Evolutionary conservation across 1,139 yeast genomes (phyloP), one percentile per base, ranked within the genome.

Genomic region (Kodamaea sp.): DNA sequence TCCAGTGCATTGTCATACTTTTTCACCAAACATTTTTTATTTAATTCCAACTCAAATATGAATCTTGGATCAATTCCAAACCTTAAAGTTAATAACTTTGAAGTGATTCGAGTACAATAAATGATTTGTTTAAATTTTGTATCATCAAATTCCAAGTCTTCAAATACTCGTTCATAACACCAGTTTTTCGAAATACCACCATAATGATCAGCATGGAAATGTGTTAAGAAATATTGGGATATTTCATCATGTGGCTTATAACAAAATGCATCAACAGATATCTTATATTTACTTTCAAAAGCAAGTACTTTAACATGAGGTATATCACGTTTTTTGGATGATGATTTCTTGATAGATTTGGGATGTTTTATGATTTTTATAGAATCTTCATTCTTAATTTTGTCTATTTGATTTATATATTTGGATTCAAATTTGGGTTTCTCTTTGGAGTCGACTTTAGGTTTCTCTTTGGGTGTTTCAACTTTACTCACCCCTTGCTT

Each of bases 181-280:
- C 97, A 92, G 29, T 74, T 70, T 51, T 84, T 84, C 3, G 81
- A 66, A 15, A 92, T 63, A 0, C 97, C 97, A 3, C 88, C 89
- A 55, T 92, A 92, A 57, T 92, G 98, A 57, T 92, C 98, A 0
- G 95, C 70, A 59, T 92, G 98, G 62, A 86, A 90, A 63, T 92
- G 98, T 1, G 90, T 75, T 29, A 84, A 61, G 43, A 84, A 76
- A 58, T 83, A 84, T 35, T 71, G 67, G 8, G 57, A 47, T 7
- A 82, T 74, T 4, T 56, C 54, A 0, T 63, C 65, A 46, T 79
- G 68, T 0, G 74, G 68, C 5, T 71, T 68, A 54, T 63, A 82
- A 45, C 75, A 73, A 56, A 84, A 84, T 1, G 89, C 90, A 58
- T 84, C 94, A 28, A 84, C 87, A 0, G 82, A 75, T 2, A 84